Evolutionary conservation across 495 filamentous ascomycete species (phyloP), one percentile per base, ranked within the genome.

Genomic region (Trichoderma erinaceum): DNA sequence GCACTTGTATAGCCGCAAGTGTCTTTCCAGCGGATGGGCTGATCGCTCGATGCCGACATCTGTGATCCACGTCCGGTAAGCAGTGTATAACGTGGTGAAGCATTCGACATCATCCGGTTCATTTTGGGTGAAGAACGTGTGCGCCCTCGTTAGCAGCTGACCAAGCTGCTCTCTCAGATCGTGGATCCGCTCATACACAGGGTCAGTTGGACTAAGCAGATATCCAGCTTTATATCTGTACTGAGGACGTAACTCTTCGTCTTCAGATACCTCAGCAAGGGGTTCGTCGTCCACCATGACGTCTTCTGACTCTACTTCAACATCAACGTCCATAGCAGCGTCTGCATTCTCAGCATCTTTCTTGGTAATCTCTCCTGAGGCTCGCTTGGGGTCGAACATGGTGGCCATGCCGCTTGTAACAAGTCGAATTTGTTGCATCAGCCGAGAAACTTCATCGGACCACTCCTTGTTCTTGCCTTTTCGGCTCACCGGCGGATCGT

Each of bases 381-480:
- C 88, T 23, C 87, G 82, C 68, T 88, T 86, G 4, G 92, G 84
- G 69, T 97, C 92, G 71, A 98, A 98, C 10, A 99, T 83, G 1
- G 90, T 86, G 11, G 93, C 91, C 12, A 97, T 85, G 48, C 95
- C 95, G 15, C 93, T 96, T 65, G 97, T 83, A 35, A 96, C 83
- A 43, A 99, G 84, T 68, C 93, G 84, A 21, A 98, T 79, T 63
- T 97, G 89, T 3, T 92, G 89, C 63, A 99, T 77, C 75, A 96
- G 96, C 68, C 95, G 81, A 4, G 92, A 91, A 41, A 97, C 88
- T 77, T 98, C 96, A 77, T 99, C 95, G 0, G 93, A 97, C 95
- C 95, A 99, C 71, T 96, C 93, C 77, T 98, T 98, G 66, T 94
- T 95, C 73, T 90, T 96, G 56, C 95, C 95, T 71, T 96, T 92